Evolutionary conservation across 495 filamentous ascomycete species (phyloP).

Genomic region (Daldinia loculata): DNA sequence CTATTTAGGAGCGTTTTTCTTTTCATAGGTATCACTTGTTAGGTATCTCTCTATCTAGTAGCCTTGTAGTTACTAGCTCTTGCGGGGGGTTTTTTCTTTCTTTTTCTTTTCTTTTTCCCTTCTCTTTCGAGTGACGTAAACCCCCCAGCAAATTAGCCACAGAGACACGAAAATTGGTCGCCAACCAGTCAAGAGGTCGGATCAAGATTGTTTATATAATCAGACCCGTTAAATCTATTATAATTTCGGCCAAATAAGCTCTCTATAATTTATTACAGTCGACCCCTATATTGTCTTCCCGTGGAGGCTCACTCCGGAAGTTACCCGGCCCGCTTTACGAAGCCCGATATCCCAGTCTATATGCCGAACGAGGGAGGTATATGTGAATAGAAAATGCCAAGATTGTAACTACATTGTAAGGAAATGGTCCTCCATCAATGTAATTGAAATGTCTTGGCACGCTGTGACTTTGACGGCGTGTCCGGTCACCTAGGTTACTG

Average conservation of each 20-base stretch:
- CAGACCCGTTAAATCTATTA: background rate
- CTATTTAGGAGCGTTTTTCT: conserved; percentile 7
- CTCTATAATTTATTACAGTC: background rate
- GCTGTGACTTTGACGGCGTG: conserved; percentile 22
- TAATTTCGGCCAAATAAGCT: conserved; percentile 1
- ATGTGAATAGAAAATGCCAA: conserved; percentile 28
- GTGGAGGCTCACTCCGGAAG: conserved; percentile 3
- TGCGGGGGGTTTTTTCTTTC: background rate
- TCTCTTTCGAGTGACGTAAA: background rate
- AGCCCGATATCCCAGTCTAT: conserved; percentile 32
- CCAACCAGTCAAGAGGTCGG: conserved; percentile 5
- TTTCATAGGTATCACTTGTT: conserved; percentile 6
- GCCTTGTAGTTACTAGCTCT: conserved; percentile 12
- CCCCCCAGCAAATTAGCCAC: conserved; percentile 18
- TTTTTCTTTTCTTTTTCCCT: conserved; percentile 1
- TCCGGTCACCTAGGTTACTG: background rate
- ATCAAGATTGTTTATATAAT: conserved; percentile 7
- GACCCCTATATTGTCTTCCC: conserved; percentile 1
- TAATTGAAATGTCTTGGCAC: conserved; percentile 21
- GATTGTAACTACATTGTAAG: background rate
- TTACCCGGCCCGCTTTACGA: conserved; percentile 4
- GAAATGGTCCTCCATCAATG: background rate
- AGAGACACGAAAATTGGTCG: conserved; percentile 18
- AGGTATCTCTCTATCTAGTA: background rate
- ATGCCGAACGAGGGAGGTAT: conserved; percentile 29